These are phyloP conservation scores for Fusarium proliferatum DNA, from an alignment of 2,329 filamentous ascomycete genomes.

Conservation along the genomic window DNA sequence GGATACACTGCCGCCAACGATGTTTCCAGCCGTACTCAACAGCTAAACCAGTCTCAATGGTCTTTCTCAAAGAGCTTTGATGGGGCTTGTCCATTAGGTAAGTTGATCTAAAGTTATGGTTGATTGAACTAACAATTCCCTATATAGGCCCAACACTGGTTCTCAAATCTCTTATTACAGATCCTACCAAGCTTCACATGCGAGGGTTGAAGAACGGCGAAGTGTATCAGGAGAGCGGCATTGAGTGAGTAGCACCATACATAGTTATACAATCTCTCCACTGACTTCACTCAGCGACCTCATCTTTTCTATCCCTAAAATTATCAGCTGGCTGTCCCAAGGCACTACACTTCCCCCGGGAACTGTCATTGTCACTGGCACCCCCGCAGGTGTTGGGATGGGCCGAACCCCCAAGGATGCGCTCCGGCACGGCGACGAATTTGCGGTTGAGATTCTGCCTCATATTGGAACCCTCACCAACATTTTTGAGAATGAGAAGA, in stretches of 20 bases:
- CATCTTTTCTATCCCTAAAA: conserved; percentile 70
- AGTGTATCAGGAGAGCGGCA: conserved; percentile 38
- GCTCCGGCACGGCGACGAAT: conserved; percentile 73
- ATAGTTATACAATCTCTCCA: too few species aligned
- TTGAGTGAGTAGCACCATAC: conserved; percentile 44
- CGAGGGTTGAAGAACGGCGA: conserved; percentile 67
- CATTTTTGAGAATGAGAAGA: conserved; percentile 42
- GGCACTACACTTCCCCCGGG: conserved; percentile 71
- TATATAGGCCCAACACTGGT: conserved; percentile 73
- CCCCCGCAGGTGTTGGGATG: conserved; percentile 76
- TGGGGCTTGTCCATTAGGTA: conserved; percentile 61
- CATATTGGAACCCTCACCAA: conserved; percentile 58
- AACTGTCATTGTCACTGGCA: conserved; percentile 74
- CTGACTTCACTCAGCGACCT: conserved; percentile 58
- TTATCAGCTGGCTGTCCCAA: conserved; percentile 68
- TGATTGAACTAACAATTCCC: background rate
- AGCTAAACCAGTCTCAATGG: conserved; percentile 45
- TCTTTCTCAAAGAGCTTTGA: conserved; percentile 69
- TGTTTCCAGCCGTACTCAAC: conserved; percentile 58
- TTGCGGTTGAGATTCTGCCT: conserved; percentile 55
- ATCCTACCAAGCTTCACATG: conserved; percentile 67
- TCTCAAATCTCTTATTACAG: conserved; percentile 63
- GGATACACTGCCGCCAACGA: conserved; percentile 74
- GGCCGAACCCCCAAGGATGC: conserved; percentile 74
- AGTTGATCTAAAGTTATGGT: background rate